Conservation (phyloP, 768 basidiomycete genomes). For the Suillus plorans region DNA sequence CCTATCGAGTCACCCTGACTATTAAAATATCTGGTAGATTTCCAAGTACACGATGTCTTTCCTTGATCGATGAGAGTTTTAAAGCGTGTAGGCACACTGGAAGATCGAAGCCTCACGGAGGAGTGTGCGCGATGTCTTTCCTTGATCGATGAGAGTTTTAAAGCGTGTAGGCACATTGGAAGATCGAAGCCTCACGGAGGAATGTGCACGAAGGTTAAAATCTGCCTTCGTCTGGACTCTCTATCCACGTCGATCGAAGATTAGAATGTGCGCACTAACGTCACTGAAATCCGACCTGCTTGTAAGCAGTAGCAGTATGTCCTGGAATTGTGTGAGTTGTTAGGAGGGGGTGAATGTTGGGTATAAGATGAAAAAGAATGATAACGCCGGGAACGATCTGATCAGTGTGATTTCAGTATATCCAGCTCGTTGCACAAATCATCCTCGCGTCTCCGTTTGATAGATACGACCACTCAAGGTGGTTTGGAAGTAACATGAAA, state of each 20-base stretch:
- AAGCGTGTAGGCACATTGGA: not conserved
- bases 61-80: not conserved
- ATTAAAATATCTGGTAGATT: conserved; percentile 26
- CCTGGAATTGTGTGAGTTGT: not conserved
- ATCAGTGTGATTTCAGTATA: not conserved
- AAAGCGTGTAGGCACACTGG: not conserved
- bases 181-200: conserved; percentile 46
- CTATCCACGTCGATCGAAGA: conserved; percentile 34
- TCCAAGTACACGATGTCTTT: conserved; percentile 12
- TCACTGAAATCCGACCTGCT: conserved; percentile 42
- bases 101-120: conserved; percentile 41
- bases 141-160: not conserved
- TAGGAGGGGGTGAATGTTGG: conserved; percentile 28
- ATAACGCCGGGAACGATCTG: conserved; percentile 45
- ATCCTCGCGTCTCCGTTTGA: not conserved
- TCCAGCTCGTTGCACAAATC: not conserved
- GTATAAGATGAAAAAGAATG: conserved; percentile 63
- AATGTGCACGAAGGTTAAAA: conserved; percentile 62
- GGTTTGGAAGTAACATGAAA: no score
- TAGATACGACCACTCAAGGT: not conserved
- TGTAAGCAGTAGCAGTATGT: not conserved
- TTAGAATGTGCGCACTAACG: conserved; percentile 41
- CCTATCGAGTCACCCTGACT: conserved; percentile 29
- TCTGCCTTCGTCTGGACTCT: conserved; percentile 38
- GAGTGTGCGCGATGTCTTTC: not conserved